A percentile compares a stretch with the other conserved stretches of the same genome.
Evolutionary conservation across 257 asterid species (phyloP).

Genomic region (Anisodus acutangulus): DNA sequence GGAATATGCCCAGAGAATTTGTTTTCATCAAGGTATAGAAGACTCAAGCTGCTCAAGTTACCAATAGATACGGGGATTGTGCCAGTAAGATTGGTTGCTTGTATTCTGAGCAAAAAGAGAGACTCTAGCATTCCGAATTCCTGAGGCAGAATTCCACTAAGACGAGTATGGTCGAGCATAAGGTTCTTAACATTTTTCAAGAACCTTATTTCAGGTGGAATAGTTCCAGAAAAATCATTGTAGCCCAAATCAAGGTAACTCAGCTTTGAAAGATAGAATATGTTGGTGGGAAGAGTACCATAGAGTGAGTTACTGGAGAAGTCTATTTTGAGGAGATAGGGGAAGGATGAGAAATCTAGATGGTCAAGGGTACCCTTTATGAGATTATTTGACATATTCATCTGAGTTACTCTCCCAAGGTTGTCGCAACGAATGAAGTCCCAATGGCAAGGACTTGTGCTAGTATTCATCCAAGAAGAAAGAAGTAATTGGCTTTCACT

Average conservation of each 20-base stretch:
- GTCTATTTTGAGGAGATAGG: conserved; percentile 6
- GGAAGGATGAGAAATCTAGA: conserved; percentile 31
- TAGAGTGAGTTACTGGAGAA: conserved; percentile 26
- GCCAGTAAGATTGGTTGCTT: not conserved
- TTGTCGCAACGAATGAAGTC: not conserved
- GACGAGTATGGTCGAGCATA: not conserved
- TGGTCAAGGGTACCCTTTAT: not conserved
- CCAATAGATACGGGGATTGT: conserved; percentile 23
- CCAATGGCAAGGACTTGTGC: conserved; percentile 19
- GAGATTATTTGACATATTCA: not conserved
- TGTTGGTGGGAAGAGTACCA: conserved; percentile 29
- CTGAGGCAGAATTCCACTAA: not conserved
- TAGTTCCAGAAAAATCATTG: conserved; percentile 26
- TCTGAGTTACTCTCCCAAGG: not conserved
- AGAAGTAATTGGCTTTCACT: not conserved
- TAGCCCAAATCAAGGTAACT: conserved; percentile 10
- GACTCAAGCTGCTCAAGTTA: not conserved
- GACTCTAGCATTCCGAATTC: not conserved
- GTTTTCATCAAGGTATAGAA: not conserved
- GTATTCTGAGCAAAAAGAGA: not conserved
- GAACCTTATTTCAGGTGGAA: conserved; percentile 27
- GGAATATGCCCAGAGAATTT: conserved; percentile 28
- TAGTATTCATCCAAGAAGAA: not conserved
- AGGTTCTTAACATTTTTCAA: not conserved
- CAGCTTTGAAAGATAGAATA: conserved; percentile 30